Base-by-base conservation (phyloP, 75 land plant genomes). In the Pseudotsuga menziesii region DNA sequence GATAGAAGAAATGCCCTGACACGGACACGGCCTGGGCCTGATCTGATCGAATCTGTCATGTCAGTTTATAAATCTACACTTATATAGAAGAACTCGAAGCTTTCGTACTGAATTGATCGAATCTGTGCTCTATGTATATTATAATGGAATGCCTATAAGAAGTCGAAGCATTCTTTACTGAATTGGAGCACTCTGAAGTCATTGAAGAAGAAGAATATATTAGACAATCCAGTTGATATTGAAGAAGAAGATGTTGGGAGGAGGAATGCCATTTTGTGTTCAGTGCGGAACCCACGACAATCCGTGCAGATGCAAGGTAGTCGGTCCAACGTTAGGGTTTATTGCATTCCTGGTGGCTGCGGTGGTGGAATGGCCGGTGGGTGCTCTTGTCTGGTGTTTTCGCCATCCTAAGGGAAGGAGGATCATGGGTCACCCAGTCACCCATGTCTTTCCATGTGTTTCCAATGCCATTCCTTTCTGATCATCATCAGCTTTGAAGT, bases 271-370 rank as follows among this genome's bases (percentile, higher is more conserved):
- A 56, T 13, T 82, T 13, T 91, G 93, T 76, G 54, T 87, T 22
- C 79, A 89, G 80, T 92, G 94, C 78, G 92, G 94, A 12, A 89
- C 86, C 14, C n/a, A 32, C 20, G 82, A 81, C 82, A 92, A 89
- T 78, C 94, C 94, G 9, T 92, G 94, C 83, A 71, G 89, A 63
- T 92, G 94, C 86, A 90, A 85, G 82, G 83, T 92, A 67, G 86
- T 92, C 13, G 94, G 94, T 14, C 94, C 90, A 54, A 92, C 94
- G 62, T 78, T 92, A 0, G 94, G 94, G 74, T 89, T 92, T 72
- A 29, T 89, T 70, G 92, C 88, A 13, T 88, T 89, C 23, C 79
- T 79, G 0, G 86, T 79, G 29, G 88, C 92, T 16, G 94, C 89
- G 12, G 32, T 84, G 72, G 88, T 89, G 55, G 91, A 83, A 78